phyloP scores from a whole-genome alignment of 352 stramenopile species.

The Pythium folliculosum region DNA sequence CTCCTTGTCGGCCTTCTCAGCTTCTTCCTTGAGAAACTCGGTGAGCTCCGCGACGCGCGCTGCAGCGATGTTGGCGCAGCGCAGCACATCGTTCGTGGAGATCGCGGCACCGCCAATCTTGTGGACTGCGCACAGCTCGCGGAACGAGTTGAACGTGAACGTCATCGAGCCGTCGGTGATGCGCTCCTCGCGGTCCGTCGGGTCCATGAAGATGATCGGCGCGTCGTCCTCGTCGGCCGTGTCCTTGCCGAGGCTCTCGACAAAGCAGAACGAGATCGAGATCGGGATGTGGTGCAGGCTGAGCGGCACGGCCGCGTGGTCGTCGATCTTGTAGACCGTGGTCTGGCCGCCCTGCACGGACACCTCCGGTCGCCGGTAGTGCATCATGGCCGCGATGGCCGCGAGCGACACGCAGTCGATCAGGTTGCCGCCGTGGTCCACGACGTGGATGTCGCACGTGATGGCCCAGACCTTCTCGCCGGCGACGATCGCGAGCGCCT shows the following conservation, averaged over 20 bases:
- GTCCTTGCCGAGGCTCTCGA: constrained; percentile 38
- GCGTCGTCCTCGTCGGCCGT: constrained; percentile 34
- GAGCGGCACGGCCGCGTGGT: constrained; percentile 90
- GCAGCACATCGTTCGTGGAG: constrained; percentile 64
- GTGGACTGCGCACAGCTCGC: constrained; percentile 88
- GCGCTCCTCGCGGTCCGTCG: constrained; percentile 87
- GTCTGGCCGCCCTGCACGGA: constrained; percentile 55
- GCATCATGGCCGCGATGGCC: constrained; percentile 92
- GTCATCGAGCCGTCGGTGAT: constrained; percentile 87
- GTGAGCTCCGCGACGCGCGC: constrained; percentile 78
- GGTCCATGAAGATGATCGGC: constrained; percentile 86
- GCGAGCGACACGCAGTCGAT: constrained; percentile 91
- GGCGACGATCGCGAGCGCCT: constrained; percentile 93
- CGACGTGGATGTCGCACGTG: constrained; percentile 88
- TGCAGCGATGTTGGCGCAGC: constrained; percentile 76
- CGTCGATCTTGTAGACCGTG: constrained; percentile 80
- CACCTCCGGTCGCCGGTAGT: constrained; percentile 93
- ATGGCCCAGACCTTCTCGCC: constrained; percentile 95
- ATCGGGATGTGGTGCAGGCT: constrained; percentile 96
- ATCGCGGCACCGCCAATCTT: constrained; percentile 87
- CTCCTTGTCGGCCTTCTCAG: constrained; percentile 68
- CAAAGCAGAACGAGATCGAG: constrained; percentile 92
- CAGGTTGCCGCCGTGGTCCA: constrained; percentile 93
- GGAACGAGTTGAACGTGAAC: constrained; percentile 92
- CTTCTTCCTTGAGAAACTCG: constrained; percentile 77